phyloP scores from a whole-genome alignment of 176 grass and related monocot genomes.

The Aegilops tauschii region DNA sequence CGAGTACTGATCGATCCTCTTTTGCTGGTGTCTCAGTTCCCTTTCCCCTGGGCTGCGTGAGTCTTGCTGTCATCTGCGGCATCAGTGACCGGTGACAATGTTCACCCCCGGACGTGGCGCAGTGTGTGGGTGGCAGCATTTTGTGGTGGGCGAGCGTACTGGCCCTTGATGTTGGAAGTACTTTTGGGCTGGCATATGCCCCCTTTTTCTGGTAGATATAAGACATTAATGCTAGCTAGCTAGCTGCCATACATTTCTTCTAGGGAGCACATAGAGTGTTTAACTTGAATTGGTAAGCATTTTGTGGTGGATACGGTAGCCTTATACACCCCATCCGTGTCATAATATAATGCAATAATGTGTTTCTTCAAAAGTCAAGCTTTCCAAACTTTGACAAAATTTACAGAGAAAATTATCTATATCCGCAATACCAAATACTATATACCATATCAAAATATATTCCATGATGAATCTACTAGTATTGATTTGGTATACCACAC shows the following conservation, averaged over 20 bases:
- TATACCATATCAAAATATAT: too few relatives aligned
- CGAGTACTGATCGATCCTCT: neutral
- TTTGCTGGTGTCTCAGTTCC: neutral
- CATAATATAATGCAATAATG: too few relatives aligned
- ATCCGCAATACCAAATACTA: too few relatives aligned
- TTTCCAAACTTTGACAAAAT: too few relatives aligned
- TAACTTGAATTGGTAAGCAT: neutral
- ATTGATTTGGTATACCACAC: too few relatives aligned
- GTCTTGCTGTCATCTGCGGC: neutral
- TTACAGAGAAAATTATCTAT: too few relatives aligned
- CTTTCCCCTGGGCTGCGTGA: neutral
- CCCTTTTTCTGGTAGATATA: neutral
- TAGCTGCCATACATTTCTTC: neutral
- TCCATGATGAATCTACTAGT: too few relatives aligned
- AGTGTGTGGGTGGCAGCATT: neutral
- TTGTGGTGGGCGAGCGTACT: neutral
- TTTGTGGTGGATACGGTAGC: too few relatives aligned
- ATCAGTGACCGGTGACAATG: constrained; percentile 20
- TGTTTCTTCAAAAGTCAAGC: too few relatives aligned
- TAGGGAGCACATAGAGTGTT: neutral
- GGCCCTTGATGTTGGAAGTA: neutral
- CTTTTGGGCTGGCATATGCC: neutral
- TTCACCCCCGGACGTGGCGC: constrained; percentile 6
- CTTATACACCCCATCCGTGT: too few relatives aligned
- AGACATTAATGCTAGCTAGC: neutral